Conservation (phyloP, 345 rosid genomes). For the Syzygium aromaticum region DNA sequence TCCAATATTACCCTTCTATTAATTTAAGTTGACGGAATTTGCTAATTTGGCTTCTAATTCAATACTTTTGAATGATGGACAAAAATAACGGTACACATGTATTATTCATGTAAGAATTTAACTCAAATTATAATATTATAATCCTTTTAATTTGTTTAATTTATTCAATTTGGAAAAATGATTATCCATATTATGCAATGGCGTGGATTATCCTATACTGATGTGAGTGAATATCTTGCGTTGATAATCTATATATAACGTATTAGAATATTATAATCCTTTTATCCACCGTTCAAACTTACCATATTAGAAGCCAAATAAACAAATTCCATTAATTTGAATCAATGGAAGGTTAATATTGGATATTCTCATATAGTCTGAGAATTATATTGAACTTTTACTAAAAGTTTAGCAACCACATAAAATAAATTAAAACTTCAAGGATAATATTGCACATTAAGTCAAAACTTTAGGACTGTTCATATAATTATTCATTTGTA, state of each 20-base stretch:
- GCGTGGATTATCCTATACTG: not conserved
- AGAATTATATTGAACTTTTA: not conserved
- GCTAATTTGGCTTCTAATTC: not conserved
- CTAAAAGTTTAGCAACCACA: no score
- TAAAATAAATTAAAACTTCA: no score
- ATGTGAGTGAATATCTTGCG: not conserved
- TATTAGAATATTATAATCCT: not conserved
- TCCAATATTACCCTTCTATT: no score
- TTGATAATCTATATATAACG: not conserved
- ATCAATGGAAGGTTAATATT: no score
- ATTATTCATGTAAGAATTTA: not conserved
- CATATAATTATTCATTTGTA: no score
- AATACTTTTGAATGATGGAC: not conserved
- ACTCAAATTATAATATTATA: not conserved
- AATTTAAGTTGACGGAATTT: not conserved
- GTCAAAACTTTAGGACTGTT: no score
- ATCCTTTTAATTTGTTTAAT: no score
- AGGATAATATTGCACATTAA: fast-evolving
- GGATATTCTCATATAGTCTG: not conserved
- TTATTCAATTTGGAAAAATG: no score
- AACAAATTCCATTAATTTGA: not conserved
- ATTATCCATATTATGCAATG: not conserved
- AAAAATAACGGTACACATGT: not conserved
- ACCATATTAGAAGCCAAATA: not conserved
- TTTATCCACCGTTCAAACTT: not conserved